Percentiles rank a stretch among this genome's conserved stretches.
These are phyloP conservation scores for Corylus avellana DNA, from an alignment of 306 rosid genomes.

Conservation along the genomic window DNA sequence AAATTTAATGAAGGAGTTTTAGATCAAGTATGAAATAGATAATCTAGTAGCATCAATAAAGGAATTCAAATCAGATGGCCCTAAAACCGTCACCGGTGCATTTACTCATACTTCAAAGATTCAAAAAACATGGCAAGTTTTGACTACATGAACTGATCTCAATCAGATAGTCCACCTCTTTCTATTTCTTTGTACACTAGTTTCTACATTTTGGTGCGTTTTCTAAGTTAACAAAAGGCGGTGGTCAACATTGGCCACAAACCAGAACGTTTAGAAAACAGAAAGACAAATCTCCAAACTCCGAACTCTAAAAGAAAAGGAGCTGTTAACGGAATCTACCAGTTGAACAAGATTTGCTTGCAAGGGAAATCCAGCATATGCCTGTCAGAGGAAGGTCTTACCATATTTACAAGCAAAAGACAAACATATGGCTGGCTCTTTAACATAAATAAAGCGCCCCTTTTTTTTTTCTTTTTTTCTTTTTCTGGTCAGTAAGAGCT, in stretches of 20 bases:
- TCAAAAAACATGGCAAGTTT: not conserved
- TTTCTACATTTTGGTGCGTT: not conserved
- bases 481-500: not conserved
- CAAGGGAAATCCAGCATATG: constrained; percentile 29
- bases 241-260: not conserved
- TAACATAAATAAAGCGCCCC: not conserved
- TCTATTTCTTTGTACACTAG: constrained; percentile 7
- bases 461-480: not conserved
- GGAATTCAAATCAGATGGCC: not conserved
- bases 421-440: constrained; percentile 32
- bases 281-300: constrained; percentile 26
- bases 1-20: not conserved
- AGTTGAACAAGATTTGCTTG: constrained; percentile 25
- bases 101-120: not conserved
- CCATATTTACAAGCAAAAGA: constrained; percentile 34
- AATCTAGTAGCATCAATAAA: not conserved
- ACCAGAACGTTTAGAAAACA: constrained; percentile 22
- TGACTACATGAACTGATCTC: not conserved
- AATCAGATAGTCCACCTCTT: not conserved
- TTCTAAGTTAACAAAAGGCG: not conserved
- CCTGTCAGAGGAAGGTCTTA: constrained; percentile 22
- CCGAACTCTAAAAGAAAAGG: constrained; percentile 29
- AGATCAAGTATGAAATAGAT: not conserved
- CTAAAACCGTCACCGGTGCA: not conserved
- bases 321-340: constrained; percentile 17